A percentile compares a stretch with the other conserved stretches of the same genome.
Evolutionary conservation across 192 early-diverging fungal genomes (phyloP).

Genomic region (Backusella circina): DNA sequence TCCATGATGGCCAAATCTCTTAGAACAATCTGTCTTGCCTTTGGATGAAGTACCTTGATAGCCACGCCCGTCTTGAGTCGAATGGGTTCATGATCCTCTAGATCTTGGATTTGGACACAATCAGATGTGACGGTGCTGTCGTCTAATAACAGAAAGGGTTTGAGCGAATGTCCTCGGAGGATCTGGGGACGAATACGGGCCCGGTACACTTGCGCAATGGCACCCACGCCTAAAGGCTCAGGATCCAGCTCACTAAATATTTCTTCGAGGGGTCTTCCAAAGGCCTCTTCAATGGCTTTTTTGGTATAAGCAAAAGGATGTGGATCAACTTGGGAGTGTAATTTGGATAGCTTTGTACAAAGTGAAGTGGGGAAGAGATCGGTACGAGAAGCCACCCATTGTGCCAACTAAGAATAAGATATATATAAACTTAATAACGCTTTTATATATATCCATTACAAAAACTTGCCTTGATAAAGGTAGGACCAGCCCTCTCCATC

Average conservation of each 20-base stretch:
- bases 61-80: constrained; percentile 57
- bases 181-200: constrained; percentile 44
- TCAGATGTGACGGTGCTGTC: constrained; percentile 20
- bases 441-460: background rate
- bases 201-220: constrained; percentile 91
- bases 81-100: constrained; percentile 10
- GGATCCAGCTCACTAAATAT: constrained; percentile 78
- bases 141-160: constrained; percentile 12
- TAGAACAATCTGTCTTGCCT: constrained; percentile 60
- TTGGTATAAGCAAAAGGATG: constrained; percentile 74
- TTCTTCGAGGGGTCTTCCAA: constrained; percentile 60
- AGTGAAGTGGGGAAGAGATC: constrained; percentile 81
- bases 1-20: constrained; percentile 84
- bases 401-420: constrained; percentile 70
- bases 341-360: constrained; percentile 67
- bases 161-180: background rate
- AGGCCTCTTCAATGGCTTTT: constrained; percentile 60
- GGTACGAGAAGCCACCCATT: constrained; percentile 91
- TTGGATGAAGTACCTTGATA: constrained; percentile 91
- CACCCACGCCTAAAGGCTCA: constrained; percentile 84
- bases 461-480: constrained; percentile 83
- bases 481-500: constrained; percentile 87
- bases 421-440: background rate
- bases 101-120: background rate
- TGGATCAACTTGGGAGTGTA: constrained; percentile 79